Evolutionary conservation across 2,329 filamentous ascomycete species (phyloP).

Genomic region (Penicillium sp.): DNA sequence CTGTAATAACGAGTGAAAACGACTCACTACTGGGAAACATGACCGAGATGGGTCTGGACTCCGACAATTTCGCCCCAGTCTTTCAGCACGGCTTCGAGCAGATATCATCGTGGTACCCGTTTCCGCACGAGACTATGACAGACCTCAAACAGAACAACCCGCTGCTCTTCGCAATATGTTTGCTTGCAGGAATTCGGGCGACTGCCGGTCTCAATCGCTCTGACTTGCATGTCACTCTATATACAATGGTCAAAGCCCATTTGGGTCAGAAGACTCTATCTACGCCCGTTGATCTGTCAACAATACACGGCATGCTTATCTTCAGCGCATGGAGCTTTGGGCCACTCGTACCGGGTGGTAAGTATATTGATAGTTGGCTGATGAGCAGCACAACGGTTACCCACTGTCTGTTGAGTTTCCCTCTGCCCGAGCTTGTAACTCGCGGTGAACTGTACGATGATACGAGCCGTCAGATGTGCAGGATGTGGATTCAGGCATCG

Average conservation of each 20-base stretch:
- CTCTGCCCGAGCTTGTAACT: conserved; percentile 3
- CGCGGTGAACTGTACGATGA: conserved; percentile 1
- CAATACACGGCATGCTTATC: conserved; percentile 9
- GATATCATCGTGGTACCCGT: conserved; percentile 10
- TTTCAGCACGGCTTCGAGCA: conserved; percentile 9
- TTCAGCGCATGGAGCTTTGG: conserved; percentile 11
- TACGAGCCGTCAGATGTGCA: conserved; percentile 5
- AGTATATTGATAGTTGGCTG: conserved; percentile 11
- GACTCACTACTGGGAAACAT: conserved; percentile 5
- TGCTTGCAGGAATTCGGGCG: conserved; percentile 8
- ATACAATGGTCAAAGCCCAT: conserved; percentile 10
- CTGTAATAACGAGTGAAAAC: conserved; percentile 4
- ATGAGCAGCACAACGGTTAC: conserved; percentile 11
- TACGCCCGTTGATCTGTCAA: conserved; percentile 7
- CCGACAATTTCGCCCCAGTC: conserved; percentile 2
- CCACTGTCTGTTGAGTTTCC: conserved; percentile 10
- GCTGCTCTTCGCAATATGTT: conserved; percentile 9
- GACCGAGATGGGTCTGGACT: conserved; percentile 10
- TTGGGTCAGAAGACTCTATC: conserved; percentile 7
- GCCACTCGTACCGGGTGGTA: conserved; percentile 5
- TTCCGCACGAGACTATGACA: conserved; percentile 5
- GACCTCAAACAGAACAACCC: conserved; percentile 9
- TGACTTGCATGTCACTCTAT: conserved; percentile 4
- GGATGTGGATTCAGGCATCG: conserved; percentile 12
- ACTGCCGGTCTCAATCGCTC: conserved; percentile 8